These are phyloP conservation scores for Aspergillus biplanus DNA, from an alignment of 495 filamentous ascomycete species.

Conservation along the genomic window DNA sequence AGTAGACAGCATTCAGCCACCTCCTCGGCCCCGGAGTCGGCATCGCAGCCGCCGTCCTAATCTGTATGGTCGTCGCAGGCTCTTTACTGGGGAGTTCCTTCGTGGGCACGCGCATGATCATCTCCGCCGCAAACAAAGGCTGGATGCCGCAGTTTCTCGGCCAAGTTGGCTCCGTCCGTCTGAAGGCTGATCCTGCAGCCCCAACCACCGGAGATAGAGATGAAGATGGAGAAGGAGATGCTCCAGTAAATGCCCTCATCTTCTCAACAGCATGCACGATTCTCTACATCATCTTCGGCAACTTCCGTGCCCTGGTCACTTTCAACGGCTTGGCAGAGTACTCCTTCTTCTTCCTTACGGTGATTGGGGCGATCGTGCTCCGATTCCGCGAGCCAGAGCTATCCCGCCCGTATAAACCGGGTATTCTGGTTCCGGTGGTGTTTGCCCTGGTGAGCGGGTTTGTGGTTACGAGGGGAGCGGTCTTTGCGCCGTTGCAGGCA, in stretches of 20 bases:
- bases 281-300: slow-evolving; percentile 26
- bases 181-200: background rate
- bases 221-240: slow-evolving; percentile 10
- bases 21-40: slow-evolving; percentile 22
- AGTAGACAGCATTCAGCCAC: slow-evolving; percentile 24
- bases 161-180: slow-evolving; percentile 18
- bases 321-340: slow-evolving; percentile 29
- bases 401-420: slow-evolving; percentile 24
- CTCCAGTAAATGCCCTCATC: slow-evolving; percentile 26
- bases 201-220: too few relatives aligned
- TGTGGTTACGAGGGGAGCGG: slow-evolving; percentile 21
- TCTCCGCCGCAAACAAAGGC: slow-evolving; percentile 24
- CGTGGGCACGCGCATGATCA: slow-evolving; percentile 26
- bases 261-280: slow-evolving; percentile 20
- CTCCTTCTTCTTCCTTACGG: slow-evolving; percentile 27
- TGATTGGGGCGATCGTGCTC: slow-evolving; percentile 24
- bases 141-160: slow-evolving; percentile 26
- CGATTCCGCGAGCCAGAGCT: slow-evolving; percentile 22
- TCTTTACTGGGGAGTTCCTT: slow-evolving; percentile 27
- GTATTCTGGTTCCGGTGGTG: slow-evolving; percentile 15
- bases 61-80: slow-evolving; percentile 27
- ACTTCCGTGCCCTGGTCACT: slow-evolving; percentile 27
- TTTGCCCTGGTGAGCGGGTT: slow-evolving; percentile 27
- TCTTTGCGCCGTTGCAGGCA: slow-evolving; percentile 24
- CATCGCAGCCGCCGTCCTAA: slow-evolving; percentile 19